Conservation (phyloP, 2,329 filamentous ascomycete species). For the Xylariales sp. region DNA sequence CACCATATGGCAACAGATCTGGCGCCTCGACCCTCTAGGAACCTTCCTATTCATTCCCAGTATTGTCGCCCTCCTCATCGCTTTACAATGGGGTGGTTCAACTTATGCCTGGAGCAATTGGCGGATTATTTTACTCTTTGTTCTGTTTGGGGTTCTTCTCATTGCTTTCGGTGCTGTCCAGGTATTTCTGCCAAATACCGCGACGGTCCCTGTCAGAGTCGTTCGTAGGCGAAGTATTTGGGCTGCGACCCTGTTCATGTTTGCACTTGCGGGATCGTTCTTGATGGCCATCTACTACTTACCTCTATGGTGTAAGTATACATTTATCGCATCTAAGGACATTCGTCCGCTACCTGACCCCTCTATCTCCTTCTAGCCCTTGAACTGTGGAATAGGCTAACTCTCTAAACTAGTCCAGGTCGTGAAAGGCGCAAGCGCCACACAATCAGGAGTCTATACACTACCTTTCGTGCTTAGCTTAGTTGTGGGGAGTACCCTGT, state of each 20-base stretch:
- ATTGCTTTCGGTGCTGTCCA: constrained; percentile 64
- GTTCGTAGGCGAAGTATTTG: constrained; percentile 67
- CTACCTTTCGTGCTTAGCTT: constrained; percentile 67
- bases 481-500: constrained; percentile 62
- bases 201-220: constrained; percentile 66
- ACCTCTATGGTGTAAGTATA: constrained; percentile 61
- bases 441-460: constrained; percentile 68
- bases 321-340: not conserved
- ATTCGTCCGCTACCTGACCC: not conserved
- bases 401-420: constrained; percentile 59
- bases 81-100: constrained; percentile 71
- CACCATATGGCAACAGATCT: constrained; percentile 56
- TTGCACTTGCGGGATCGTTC: constrained; percentile 56
- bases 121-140: constrained; percentile 65
- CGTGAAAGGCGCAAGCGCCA: constrained; percentile 62
- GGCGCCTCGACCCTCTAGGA: constrained; percentile 66
- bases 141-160: constrained; percentile 60
- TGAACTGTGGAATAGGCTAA: constrained; percentile 32
- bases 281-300: constrained; percentile 66
- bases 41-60: constrained; percentile 70
- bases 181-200: constrained; percentile 64
- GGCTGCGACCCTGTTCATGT: constrained; percentile 53
- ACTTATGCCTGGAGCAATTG: constrained; percentile 62
- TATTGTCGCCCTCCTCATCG: constrained; percentile 69
- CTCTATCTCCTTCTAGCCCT: not conserved